Evolutionary conservation across 371 early-diverging fungal species (phyloP), one percentile per base, ranked within the genome.

Genomic region (Cokeromyces recurvatus): DNA sequence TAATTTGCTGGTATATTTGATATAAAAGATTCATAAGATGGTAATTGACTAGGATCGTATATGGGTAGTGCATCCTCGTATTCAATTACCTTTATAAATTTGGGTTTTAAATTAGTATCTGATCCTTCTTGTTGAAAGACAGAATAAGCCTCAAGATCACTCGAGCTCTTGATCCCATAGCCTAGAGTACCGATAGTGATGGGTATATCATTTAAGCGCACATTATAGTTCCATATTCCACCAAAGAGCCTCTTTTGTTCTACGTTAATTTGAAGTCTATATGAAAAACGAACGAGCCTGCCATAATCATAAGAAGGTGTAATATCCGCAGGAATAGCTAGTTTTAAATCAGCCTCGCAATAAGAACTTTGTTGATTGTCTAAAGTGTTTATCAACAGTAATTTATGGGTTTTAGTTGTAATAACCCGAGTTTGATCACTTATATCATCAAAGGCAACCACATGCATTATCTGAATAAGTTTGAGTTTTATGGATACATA

Each of bases 1-100:
- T n/a, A n/a, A n/a, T n/a, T n/a, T n/a, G n/a, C n/a, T n/a, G n/a
- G n/a, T n/a, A n/a, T n/a, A n/a, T n/a, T n/a, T n/a, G n/a, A n/a
- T n/a, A n/a, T n/a, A n/a, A n/a, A 27, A 11, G 29, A 27, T 35
- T 55, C 89, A 85, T 70, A 90, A 77, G 66, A 48, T 49, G 61
- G 91, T 83, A 38, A 57, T 82, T 60, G 77, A 31, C 35, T 42
- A 12, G 59, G 21, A 12, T 59, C 58, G 43, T 69, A 69, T 1
- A 58, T 35, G 12, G 70, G 70, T 14, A 66, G 34, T 11, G 58
- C 57, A 37, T 69, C 61, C 37, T 66, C 66, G 42, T 62, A 59
- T 38, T 63, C 66, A 36, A 63, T 43, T 1, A 43, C 35, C 8
- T 57, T 48, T 34, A 69, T 37, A 40, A 66, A 69, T 43, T 51